Evolutionary conservation across 257 asterid species (phyloP), one percentile per base, ranked within the genome.

Genomic region (Nicotiana attenuata): DNA sequence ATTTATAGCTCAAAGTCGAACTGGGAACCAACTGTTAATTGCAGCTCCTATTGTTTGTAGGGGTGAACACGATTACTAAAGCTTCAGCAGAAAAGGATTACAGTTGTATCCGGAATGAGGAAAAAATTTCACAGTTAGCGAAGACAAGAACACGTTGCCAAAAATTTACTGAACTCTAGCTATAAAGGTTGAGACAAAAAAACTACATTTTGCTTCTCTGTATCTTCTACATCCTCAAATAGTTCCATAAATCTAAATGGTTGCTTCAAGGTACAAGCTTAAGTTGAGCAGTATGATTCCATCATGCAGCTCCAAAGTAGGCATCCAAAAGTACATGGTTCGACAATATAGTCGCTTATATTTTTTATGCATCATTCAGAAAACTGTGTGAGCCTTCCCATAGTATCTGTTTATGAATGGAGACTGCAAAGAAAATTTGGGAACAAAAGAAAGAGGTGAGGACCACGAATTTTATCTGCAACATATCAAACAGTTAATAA

Each of bases 371-470:
- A 24, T 50, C 80, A 24, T 66, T 88, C 85, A 91, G 61, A 92
- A 50, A 69, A 93, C 89, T 86, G 76, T 75, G 85, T 92, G 92
- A 84, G 99, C 99, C 85, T 90, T 92, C 63, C 99, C 95, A 0
- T 92, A 96, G 88, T 96, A 96, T 86, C 99, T 92, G 89, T 96
- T 96, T 84, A 96, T 96, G 85, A 91, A 96, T 57, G 88, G 85
- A 59, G 98, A 78, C 99, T 96, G 94, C 89, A 81, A 81, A 45
- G 64, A 60, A 86, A 68, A 45, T 59, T n/a, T 20, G 56, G 53
- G 26, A 52, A 20, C 16, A 61, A 75, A n/a, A 66, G 41, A 76
- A 63, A 67, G 0, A 14, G 60, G 41, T 22, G 35, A 73, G 35
- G 15, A 73, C 41, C 78, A 45, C 53, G 19, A 71, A 45, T 71